Conservation (phyloP, 257 asterid genomes). For the Nicotiana noctiflora region DNA sequence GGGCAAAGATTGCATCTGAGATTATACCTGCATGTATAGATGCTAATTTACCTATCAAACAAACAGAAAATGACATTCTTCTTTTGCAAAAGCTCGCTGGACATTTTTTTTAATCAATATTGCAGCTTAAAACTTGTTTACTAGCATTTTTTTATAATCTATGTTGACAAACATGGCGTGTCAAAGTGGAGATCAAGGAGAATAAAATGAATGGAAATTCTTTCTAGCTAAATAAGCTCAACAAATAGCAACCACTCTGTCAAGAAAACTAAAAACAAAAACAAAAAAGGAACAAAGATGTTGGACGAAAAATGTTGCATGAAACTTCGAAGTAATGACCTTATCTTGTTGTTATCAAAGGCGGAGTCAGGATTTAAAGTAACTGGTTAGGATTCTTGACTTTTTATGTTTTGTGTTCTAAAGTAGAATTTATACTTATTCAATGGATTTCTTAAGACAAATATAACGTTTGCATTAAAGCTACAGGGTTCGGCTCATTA, state of each 20-base stretch:
- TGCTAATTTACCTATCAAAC: neutral
- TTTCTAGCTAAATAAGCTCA: neutral
- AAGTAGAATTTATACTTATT: too few relatives aligned
- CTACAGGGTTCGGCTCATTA: too few relatives aligned
- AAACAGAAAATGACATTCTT: conserved; percentile 3
- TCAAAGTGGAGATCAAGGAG: neutral
- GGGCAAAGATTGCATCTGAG: neutral
- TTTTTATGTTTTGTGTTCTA: too few relatives aligned
- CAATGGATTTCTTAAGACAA: too few relatives aligned
- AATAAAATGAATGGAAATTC: neutral
- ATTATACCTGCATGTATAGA: neutral
- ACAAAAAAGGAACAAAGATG: neutral
- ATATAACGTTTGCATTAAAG: too few relatives aligned
- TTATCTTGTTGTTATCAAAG: too few relatives aligned
- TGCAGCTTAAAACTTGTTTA: neutral
- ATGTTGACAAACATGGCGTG: conserved; percentile 4
- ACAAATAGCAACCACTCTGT: neutral
- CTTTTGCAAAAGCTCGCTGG: neutral
- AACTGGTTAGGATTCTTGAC: too few relatives aligned
- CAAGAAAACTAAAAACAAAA: neutral
- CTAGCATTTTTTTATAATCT: neutral
- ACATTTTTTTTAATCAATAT: too few relatives aligned
- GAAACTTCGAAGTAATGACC: neutral
- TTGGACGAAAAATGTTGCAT: neutral
- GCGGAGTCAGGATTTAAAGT: too few relatives aligned